Evolutionary conservation across 495 filamentous ascomycete genomes (phyloP).

Genomic region (Podospora australis): DNA sequence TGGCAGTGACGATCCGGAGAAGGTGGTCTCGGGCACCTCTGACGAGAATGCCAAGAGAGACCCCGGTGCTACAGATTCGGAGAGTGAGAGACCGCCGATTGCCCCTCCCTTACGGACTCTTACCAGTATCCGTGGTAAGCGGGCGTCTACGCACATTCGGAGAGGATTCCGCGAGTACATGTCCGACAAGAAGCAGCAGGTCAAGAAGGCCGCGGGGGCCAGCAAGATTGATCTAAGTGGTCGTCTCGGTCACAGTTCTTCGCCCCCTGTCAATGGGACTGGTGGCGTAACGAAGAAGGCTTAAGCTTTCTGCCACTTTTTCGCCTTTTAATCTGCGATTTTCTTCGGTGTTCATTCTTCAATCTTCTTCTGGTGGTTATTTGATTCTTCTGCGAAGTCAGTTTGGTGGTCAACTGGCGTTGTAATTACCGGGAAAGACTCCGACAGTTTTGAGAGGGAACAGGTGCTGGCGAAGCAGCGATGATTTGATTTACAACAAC

Average conservation of each 20-base stretch:
- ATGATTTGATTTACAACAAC: too few species aligned
- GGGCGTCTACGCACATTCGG: slow-evolving; percentile 15
- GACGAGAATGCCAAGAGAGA: background rate
- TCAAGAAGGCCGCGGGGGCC: slow-evolving; percentile 10
- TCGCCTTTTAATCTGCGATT: too few species aligned
- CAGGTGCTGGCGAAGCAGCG: too few species aligned
- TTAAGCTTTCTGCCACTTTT: background rate
- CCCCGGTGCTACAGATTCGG: slow-evolving; percentile 2
- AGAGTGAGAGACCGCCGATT: slow-evolving; percentile 1
- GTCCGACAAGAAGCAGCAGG: slow-evolving; percentile 25
- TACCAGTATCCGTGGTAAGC: slow-evolving; percentile 20
- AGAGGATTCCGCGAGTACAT: slow-evolving; percentile 24
- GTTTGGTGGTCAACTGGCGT: too few species aligned
- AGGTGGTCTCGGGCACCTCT: background rate
- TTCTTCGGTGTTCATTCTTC: too few species aligned
- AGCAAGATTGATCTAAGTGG: slow-evolving; percentile 3
- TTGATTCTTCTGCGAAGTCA: too few species aligned
- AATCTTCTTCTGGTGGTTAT: too few species aligned
- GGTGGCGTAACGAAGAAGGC: background rate
- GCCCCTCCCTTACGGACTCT: slow-evolving; percentile 15
- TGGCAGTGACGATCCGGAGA: background rate
- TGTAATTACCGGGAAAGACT: too few species aligned
- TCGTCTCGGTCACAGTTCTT: background rate
- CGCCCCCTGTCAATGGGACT: background rate
- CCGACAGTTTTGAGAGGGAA: too few species aligned